Conservation (phyloP, 139 green algal species). For the Closterium sp. region DNA sequence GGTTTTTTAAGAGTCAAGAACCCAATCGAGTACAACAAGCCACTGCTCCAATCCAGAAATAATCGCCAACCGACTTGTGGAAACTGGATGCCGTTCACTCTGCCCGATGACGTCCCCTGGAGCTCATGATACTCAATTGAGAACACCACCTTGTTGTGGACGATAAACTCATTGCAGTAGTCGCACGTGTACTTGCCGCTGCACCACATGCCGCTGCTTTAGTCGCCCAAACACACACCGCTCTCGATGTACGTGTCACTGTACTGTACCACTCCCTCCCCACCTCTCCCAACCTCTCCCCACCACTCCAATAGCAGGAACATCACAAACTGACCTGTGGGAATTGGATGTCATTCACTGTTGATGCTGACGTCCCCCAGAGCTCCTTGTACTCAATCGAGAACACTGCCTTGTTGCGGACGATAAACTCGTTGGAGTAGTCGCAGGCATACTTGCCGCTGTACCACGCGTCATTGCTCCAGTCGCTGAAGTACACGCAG, state of each 20-base stretch:
- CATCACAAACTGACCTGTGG: neutral
- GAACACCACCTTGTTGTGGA: neutral
- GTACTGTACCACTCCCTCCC: no score
- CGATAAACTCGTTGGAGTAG: neutral
- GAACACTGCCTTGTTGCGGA: neutral
- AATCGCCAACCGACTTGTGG: neutral
- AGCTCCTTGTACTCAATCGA: neutral
- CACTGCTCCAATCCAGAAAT: neutral
- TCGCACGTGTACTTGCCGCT: neutral
- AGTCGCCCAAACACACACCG: neutral
- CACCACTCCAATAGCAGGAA: neutral
- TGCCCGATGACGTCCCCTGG: neutral
- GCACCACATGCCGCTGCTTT: neutral
- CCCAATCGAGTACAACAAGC: no score
- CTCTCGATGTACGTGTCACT: no score
- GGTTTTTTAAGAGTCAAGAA: no score
- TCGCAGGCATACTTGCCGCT: neutral
- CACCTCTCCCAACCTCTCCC: neutral
- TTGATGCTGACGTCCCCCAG: neutral
- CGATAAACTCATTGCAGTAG: neutral
- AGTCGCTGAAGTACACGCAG: neutral
- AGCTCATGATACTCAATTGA: neutral
- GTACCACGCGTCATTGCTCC: neutral
- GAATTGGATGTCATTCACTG: neutral
- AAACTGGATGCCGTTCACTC: neutral